Conservation (phyloP, 768 basidiomycete genomes). For the Lactarius indigo region DNA sequence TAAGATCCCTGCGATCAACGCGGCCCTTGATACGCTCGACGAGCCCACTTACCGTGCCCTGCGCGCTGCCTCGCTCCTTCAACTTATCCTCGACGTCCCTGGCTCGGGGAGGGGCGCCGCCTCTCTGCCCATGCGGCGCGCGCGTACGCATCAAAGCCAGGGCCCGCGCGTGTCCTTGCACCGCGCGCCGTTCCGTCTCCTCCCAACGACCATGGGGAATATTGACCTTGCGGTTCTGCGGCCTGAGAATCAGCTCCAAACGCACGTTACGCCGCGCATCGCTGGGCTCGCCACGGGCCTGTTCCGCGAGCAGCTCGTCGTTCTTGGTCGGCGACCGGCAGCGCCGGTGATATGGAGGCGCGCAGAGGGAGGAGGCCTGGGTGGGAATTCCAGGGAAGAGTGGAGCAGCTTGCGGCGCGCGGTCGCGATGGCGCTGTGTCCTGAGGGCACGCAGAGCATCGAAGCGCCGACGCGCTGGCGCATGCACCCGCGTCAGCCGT, state of each 20-base stretch:
- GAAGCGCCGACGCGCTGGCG: slow-evolving; percentile 15
- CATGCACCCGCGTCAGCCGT: slow-evolving; percentile 17
- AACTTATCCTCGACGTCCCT: slow-evolving; percentile 1
- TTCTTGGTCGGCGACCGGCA: slow-evolving; percentile 47
- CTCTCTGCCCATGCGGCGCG: background rate
- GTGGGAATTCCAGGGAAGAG: background rate
- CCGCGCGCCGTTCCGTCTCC: slow-evolving; percentile 20
- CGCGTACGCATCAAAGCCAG: background rate
- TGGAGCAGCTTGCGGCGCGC: slow-evolving; percentile 1
- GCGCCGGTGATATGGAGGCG: background rate
- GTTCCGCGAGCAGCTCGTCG: slow-evolving; percentile 51
- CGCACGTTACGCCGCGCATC: slow-evolving; percentile 63
- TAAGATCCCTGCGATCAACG: slow-evolving; percentile 11
- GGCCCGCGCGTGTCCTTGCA: background rate
- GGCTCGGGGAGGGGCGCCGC: background rate
- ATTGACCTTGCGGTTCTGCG: slow-evolving; percentile 56
- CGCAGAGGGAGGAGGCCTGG: background rate
- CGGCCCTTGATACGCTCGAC: slow-evolving; percentile 17
- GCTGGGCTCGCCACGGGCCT: slow-evolving; percentile 46
- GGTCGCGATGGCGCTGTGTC: slow-evolving; percentile 16
- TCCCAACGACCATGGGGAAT: slow-evolving; percentile 33
- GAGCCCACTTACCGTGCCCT: background rate
- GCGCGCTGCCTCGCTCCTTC: slow-evolving; percentile 13
- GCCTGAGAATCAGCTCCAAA: slow-evolving; percentile 49
- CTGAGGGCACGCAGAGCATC: slow-evolving; percentile 13